Evolutionary conservation across 768 basidiomycete genomes (phyloP), one percentile per base, ranked within the genome.

Genomic region (Pisolithus tinctorius): DNA sequence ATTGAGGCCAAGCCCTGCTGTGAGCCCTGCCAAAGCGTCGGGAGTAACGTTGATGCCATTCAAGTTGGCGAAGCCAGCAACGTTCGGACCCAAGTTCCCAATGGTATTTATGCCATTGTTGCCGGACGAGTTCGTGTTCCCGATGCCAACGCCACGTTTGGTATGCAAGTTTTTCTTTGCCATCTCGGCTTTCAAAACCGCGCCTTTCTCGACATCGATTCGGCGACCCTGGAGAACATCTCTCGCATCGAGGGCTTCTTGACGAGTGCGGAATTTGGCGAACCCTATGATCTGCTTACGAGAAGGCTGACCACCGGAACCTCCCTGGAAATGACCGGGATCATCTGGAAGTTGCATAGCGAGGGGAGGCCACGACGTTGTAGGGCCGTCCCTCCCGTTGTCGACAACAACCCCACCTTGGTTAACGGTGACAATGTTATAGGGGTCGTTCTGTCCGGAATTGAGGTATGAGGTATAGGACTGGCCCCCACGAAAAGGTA

Each of bases 91-190:
- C 34, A 66, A 39, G n/a, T 55, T 58, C 36, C 60, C 49, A 14
- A 62, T 53, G 50, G 58, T 48, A 42, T 62, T 54, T 44, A 65
- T 34, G 49, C 61, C 62, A 55, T 38, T 57, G 51, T 64, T 55
- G 34, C 59, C 61, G 11, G 64, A 34, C 1, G 34, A 56, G 23
- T 51, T 54, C 8, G 57, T 59, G 34, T 72, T 72, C 17, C 82
- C 73, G 5, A 82, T 81, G n/a, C 89, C 89, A 23, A 92, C 84
- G 2, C 88, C 88, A 37, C 91, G 76, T 73, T 95, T 96, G 17
- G 93, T 95, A 63, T 99, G 95, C 37, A 99, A 69, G 63, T 99
- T 98, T 80, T 99, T 99, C 82, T 98, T 98, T 17, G 96, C 96
- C 94, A 99, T 97, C 71, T 98, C 96, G 20, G 95, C 96, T 68